Conservation (phyloP, 2,329 filamentous ascomycete species). For the Colletotrichum melonis region DNA sequence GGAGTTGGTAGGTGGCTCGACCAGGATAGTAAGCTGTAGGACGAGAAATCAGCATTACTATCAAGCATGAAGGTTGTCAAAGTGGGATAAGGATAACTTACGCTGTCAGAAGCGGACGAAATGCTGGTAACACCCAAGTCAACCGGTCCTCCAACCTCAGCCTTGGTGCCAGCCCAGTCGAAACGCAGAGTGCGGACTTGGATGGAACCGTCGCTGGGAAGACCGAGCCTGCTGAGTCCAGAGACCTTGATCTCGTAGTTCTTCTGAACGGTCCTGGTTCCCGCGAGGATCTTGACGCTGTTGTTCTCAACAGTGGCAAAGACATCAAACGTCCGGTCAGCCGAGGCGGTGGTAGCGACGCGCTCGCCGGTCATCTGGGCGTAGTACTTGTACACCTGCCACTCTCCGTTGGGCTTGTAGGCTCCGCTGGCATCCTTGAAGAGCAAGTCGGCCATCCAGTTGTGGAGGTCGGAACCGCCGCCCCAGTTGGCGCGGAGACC, state of each 20-base stretch:
- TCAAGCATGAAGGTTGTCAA: too few relatives aligned
- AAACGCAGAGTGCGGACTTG: background rate
- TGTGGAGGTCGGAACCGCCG: conserved; percentile 51
- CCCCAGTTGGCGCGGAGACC: conserved; percentile 60
- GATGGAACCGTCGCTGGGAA: background rate
- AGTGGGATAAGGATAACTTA: too few relatives aligned
- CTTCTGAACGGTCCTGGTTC: background rate
- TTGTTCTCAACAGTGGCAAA: background rate
- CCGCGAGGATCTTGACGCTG: conserved; percentile 11
- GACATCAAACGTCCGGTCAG: conserved; percentile 16
- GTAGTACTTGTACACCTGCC: conserved; percentile 29
- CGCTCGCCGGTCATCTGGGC: conserved; percentile 21
- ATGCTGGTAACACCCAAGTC: background rate
- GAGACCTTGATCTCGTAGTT: background rate
- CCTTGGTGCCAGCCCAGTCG: background rate
- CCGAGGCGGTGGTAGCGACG: conserved; percentile 4
- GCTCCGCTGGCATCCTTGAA: background rate
- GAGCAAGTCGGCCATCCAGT: conserved; percentile 54
- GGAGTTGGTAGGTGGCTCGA: background rate
- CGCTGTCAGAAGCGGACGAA: too few relatives aligned
- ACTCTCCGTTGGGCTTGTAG: conserved; percentile 26
- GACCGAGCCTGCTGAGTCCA: background rate
- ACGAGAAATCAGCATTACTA: background rate
- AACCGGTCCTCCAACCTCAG: background rate
- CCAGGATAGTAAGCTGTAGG: background rate